phyloP scores from a whole-genome alignment of 139 green algal species.

The Tetradesmus obliquus region DNA sequence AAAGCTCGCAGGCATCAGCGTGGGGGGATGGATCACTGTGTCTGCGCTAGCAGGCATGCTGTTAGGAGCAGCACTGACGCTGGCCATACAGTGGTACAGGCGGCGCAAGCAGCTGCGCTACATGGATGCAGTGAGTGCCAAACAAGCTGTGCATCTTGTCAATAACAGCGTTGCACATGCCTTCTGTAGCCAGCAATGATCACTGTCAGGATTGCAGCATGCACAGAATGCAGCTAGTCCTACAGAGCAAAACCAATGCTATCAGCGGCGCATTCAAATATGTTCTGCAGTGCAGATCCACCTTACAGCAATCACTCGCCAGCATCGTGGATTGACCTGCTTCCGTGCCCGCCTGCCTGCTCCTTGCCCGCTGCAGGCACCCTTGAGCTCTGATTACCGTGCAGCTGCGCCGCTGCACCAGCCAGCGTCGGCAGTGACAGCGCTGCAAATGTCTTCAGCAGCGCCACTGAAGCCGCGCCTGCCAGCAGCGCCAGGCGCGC shows the following conservation, averaged over 20 bases:
- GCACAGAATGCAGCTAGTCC: not conserved
- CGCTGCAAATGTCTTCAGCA: not conserved
- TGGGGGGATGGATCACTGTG: conserved; percentile 39
- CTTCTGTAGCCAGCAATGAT: not conserved
- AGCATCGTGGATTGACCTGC: not conserved
- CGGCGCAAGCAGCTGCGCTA: not conserved
- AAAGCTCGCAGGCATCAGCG: conserved; percentile 13
- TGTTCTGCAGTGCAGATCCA: too few species aligned
- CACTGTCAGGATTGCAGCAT: not conserved
- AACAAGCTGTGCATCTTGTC: not conserved
- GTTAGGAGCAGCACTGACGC: not conserved
- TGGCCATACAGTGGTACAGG: conserved; percentile 24
- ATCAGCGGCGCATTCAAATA: not conserved
- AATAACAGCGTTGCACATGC: not conserved
- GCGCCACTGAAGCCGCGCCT: not conserved
- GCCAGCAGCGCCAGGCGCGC: not conserved
- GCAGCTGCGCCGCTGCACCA: not conserved
- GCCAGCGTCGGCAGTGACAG: not conserved
- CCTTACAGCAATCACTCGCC: too few species aligned
- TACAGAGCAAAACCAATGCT: not conserved
- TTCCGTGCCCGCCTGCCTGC: not conserved
- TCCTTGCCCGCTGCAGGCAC: not conserved
- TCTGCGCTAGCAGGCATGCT: not conserved
- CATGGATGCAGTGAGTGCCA: not conserved
- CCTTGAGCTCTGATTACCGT: not conserved